These are phyloP conservation scores for Salvia miltiorrhiza DNA, from an alignment of 257 asterid species.

Conservation along the genomic window DNA sequence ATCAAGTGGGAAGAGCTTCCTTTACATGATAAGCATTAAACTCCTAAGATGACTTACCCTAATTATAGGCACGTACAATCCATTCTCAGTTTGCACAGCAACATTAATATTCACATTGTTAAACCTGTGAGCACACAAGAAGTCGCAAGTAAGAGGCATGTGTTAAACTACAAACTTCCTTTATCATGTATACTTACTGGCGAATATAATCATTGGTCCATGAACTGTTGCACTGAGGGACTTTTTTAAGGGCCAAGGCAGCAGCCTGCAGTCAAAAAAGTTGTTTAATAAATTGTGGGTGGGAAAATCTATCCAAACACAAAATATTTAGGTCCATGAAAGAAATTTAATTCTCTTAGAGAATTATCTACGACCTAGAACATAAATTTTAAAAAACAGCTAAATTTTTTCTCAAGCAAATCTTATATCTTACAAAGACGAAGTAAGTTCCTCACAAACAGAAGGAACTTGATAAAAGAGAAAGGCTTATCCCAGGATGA, in stretches of 20 bases:
- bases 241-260: constrained; percentile 95
- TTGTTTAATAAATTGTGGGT: not conserved
- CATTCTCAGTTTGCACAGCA: constrained; percentile 98
- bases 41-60: constrained; percentile 43
- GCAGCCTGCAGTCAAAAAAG: constrained; percentile 71
- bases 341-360: not conserved
- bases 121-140: constrained; percentile 50
- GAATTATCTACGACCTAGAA: not conserved
- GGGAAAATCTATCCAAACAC: not conserved
- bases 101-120: constrained; percentile 84
- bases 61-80: constrained; percentile 79
- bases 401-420: not conserved
- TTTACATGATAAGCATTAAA: not conserved
- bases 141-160: not conserved
- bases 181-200: constrained; percentile 61
- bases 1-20: not conserved
- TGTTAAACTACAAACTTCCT: not conserved
- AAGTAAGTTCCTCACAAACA: not conserved
- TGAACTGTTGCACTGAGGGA: constrained; percentile 96
- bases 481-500: not conserved
- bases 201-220: constrained; percentile 97
- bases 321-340: not conserved
- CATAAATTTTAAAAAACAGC: not conserved
- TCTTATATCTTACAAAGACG: not conserved
- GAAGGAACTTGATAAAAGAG: not conserved